A percentile compares a stretch with the other conserved stretches of the same genome.
phyloP scores from a whole-genome alignment of 164 flowering plant species.

The Amborella trichopoda region DNA sequence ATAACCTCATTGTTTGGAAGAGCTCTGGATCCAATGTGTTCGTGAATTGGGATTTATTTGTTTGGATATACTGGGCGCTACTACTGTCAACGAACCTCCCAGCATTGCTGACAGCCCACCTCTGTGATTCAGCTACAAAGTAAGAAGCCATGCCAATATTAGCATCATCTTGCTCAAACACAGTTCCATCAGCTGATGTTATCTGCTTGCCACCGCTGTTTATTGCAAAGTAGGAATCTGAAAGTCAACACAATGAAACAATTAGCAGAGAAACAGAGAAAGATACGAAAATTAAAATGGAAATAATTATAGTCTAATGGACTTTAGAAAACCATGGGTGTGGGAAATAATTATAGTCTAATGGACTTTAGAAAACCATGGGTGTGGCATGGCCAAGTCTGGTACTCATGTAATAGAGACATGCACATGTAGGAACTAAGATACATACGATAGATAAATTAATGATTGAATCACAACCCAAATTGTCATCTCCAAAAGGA shows the following conservation, averaged over 20 bases:
- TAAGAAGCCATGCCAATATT: conserved; percentile 52
- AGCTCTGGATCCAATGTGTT: conserved; percentile 49
- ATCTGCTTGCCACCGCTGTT: neutral
- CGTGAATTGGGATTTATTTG: conserved; percentile 24
- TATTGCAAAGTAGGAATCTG: neutral
- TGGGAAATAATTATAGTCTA: too few relatives aligned
- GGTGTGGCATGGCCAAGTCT: too few relatives aligned
- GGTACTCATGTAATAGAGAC: too few relatives aligned
- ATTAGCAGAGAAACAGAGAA: neutral
- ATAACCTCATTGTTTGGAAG: conserved; percentile 52
- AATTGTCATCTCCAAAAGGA: too few relatives aligned
- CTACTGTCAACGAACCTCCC: conserved; percentile 35
- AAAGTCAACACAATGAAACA: neutral
- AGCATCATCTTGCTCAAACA: neutral
- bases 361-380: too few relatives aligned
- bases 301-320: neutral
- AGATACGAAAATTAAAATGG: neutral
- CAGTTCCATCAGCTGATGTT: conserved; percentile 3
- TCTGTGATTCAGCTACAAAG: conserved; percentile 26
- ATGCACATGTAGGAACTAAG: too few relatives aligned
- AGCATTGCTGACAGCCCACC: conserved; percentile 76
- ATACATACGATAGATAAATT: too few relatives aligned
- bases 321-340: too few relatives aligned
- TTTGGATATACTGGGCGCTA: conserved; percentile 19
- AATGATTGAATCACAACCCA: too few relatives aligned